Conservation (phyloP, 164 flowering plant species). For the Umbilicus rupestris region DNA sequence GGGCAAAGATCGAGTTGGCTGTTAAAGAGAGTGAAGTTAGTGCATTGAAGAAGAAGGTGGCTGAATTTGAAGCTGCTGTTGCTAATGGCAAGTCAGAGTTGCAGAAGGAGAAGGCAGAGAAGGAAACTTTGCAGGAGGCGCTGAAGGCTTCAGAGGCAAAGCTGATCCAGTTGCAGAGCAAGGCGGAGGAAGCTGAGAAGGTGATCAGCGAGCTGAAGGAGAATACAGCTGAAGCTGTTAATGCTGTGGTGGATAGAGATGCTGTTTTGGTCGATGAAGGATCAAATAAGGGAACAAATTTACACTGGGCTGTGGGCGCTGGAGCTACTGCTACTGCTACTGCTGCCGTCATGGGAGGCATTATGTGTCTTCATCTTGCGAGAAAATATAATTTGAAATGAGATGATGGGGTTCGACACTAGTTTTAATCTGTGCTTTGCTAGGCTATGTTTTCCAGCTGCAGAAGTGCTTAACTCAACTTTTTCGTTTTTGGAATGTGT, state of each 20-base stretch:
- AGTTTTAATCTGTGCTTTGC: constrained; percentile 16
- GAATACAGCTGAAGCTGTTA: constrained; percentile 17
- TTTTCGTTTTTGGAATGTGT: neutral
- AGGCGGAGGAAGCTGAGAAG: constrained; percentile 23
- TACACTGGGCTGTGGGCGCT: constrained; percentile 31
- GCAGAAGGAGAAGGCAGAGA: constrained; percentile 13
- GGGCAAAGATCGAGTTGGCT: constrained; percentile 8
- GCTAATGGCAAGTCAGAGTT: constrained; percentile 6
- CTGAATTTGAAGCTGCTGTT: constrained; percentile 4
- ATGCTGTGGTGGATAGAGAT: constrained; percentile 13
- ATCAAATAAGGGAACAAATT: constrained; percentile 11
- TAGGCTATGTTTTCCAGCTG: constrained; percentile 14
- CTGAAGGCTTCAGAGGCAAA: constrained; percentile 28
- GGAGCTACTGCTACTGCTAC: constrained; percentile 36
- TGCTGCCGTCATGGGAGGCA: constrained; percentile 25
- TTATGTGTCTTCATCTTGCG: constrained; percentile 14
- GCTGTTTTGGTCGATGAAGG: constrained; percentile 9
- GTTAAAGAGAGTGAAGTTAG: constrained; percentile 11
- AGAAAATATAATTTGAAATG: constrained; percentile 17
- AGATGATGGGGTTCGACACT: neutral
- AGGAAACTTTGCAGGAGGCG: constrained; percentile 17
- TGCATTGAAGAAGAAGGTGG: constrained; percentile 5
- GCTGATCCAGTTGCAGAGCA: constrained; percentile 16
- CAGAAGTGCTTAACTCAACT: neutral
- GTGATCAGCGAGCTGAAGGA: constrained; percentile 22